phyloP scores from a whole-genome alignment of 2,329 filamentous ascomycete species.

The Botrytis porri region DNA sequence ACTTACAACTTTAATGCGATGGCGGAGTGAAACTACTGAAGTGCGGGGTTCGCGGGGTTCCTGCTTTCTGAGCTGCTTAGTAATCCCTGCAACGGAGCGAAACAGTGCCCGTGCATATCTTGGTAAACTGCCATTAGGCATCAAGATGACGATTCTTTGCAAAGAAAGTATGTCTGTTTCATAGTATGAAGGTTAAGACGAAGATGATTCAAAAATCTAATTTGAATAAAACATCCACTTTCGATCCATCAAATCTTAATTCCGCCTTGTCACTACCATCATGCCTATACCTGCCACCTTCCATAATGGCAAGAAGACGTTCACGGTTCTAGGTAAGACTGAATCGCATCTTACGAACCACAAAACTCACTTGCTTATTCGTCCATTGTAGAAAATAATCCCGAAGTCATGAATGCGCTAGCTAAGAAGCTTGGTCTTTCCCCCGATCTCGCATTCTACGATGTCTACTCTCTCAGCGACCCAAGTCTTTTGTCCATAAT shows the following conservation, averaged over 20 bases:
- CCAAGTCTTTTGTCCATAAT: constrained; percentile 81
- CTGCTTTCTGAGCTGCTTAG: neutral
- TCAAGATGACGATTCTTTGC: constrained; percentile 3
- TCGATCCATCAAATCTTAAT: neutral
- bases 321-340: constrained; percentile 27
- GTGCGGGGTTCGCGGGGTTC: neutral
- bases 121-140: neutral
- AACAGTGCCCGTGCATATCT: neutral
- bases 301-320: constrained; percentile 27
- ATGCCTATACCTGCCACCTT: constrained; percentile 25
- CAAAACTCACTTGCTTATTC: constrained; percentile 5
- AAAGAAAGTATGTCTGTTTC: neutral
- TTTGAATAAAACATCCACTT: neutral
- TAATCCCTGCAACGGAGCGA: neutral
- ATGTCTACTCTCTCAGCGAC: constrained; percentile 89
- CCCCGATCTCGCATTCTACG: constrained; percentile 72
- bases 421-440: constrained; percentile 82
- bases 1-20: neutral
- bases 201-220: neutral
- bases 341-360: neutral
- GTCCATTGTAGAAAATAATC: constrained; percentile 56
- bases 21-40: neutral
- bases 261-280: neutral
- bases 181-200: neutral
- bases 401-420: constrained; percentile 80